A percentile compares a stretch with the other conserved stretches of the same genome.
phyloP scores from a whole-genome alignment of 139 green algal genomes.

The Mesotaenium endlicherianum region DNA sequence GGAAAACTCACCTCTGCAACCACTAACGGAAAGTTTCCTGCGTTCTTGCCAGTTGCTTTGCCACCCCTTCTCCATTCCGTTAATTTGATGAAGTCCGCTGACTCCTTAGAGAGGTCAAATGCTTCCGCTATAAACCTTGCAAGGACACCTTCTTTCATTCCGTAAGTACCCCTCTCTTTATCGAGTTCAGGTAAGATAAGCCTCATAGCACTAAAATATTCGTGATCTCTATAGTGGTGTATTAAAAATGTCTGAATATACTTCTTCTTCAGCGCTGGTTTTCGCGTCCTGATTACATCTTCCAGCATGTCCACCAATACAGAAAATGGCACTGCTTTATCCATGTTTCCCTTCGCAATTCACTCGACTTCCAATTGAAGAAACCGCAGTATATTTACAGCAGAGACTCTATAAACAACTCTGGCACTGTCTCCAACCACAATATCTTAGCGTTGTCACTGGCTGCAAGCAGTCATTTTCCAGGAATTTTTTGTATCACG shows the following conservation, averaged over 20 bases:
- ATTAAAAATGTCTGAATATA: constrained; percentile 10
- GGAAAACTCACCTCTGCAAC: constrained; percentile 10
- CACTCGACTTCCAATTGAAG: too few relatives aligned
- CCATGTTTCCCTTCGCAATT: too few relatives aligned
- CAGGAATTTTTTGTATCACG: too few relatives aligned
- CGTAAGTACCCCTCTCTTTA: constrained; percentile 58
- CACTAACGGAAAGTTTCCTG: constrained; percentile 57
- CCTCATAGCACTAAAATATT: constrained; percentile 20
- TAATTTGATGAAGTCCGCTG: constrained; percentile 8
- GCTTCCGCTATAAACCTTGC: constrained; percentile 52
- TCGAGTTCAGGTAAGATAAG: constrained; percentile 57
- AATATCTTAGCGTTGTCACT: too few relatives aligned
- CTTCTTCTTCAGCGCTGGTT: constrained; percentile 17
- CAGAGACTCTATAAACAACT: too few relatives aligned
- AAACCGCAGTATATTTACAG: too few relatives aligned
- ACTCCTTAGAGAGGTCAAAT: constrained; percentile 31
- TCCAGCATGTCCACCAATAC: constrained; percentile 25
- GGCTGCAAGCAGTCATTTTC: too few relatives aligned
- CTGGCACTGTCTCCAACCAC: too few relatives aligned
- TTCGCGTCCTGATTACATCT: background rate
- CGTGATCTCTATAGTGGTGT: background rate
- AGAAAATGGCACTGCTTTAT: background rate
- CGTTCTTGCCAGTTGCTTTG: background rate
- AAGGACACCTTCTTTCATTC: constrained; percentile 62
- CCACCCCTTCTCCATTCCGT: constrained; percentile 48